A percentile compares a stretch with the other conserved stretches of the same genome.
Evolutionary conservation across 495 filamentous ascomycete species (phyloP).

Genomic region (Lepidopterella palustris): DNA sequence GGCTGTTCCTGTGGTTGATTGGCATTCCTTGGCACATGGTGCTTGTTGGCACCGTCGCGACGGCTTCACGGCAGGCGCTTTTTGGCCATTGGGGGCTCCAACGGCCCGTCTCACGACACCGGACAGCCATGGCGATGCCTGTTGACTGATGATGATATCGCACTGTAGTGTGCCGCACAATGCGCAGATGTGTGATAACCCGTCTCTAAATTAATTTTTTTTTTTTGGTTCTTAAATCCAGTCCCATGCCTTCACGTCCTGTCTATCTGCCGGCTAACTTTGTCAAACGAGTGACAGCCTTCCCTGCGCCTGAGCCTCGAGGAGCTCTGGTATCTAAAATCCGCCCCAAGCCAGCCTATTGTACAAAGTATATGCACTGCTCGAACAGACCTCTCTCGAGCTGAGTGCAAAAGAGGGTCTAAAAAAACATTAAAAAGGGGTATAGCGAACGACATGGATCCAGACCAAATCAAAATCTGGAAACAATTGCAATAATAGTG

Average conservation of each 20-base stretch:
- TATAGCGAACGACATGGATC: slow-evolving; percentile 21
- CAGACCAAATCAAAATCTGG: too few species aligned
- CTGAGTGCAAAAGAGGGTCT: slow-evolving; percentile 22
- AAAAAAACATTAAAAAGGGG: slow-evolving; percentile 32
- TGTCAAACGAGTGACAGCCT: neutral
- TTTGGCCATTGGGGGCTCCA: neutral
- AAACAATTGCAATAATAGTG: too few species aligned
- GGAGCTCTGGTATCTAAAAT: neutral
- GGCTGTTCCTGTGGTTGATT: neutral
- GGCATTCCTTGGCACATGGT: neutral
- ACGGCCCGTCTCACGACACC: too few species aligned
- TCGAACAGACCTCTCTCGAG: neutral
- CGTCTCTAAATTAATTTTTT: neutral
- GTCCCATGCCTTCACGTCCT: neutral
- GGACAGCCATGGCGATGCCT: neutral
- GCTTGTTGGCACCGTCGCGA: slow-evolving; percentile 2
- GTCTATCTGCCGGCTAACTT: neutral
- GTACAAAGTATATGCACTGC: slow-evolving; percentile 18
- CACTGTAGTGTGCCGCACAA: neutral
- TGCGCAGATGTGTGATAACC: neutral
- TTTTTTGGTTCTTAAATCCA: neutral
- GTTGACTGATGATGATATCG: neutral
- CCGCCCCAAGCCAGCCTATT: slow-evolving; percentile 14
- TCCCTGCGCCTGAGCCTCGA: neutral
- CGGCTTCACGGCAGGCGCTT: neutral